Evolutionary conservation across 257 asterid species (phyloP), one percentile per base, ranked within the genome.

Genomic region (Capsicum pubescens): DNA sequence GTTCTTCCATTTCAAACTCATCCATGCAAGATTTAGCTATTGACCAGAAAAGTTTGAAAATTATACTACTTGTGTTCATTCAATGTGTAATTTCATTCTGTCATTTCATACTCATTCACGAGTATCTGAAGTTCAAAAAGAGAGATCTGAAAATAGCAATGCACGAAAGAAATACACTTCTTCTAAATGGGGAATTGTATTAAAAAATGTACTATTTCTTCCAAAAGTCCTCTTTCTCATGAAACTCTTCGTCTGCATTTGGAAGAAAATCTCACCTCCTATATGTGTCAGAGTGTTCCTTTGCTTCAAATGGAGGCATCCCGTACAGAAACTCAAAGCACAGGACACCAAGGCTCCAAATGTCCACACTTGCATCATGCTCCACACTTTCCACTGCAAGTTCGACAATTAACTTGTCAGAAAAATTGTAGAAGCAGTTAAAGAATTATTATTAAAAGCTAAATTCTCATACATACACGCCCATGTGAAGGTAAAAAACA

Each of bases 291-390:
- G 98, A 90, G 87, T 95, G 98, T 80, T 97, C 97, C 89, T 92
- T 93, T 42, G 98, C 99, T 87, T 97, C 99, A 83, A 97, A 97
- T 76, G 99, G 98, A 68, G 99, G 98, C 36, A 92, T 84, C 56
- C 99, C 99, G 54, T 97, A 97, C 46, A 97, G 91, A 89, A 97
- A 97, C 83, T 97, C 99, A 78, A 93, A 97, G 92, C 99, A 95
- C 13, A 97, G 91, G 82, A 97, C 91, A 66, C 99, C 99, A 16
- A 97, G 98, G 87, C 98, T 94, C 99, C 98, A 97, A 83, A 97
- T 95, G 83, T 97, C 99, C 81, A 97, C 99, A 89, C 81, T 93
- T 17, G 98, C 93, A 16, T 97, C 99, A 85, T 97, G 99, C 90
- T 95, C 99, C 84, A 86, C 95, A 72, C 98, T 97, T 90, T 93